Evolutionary conservation across 2,329 filamentous ascomycete species (phyloP).

Genomic region (Ophiostoma quercus): DNA sequence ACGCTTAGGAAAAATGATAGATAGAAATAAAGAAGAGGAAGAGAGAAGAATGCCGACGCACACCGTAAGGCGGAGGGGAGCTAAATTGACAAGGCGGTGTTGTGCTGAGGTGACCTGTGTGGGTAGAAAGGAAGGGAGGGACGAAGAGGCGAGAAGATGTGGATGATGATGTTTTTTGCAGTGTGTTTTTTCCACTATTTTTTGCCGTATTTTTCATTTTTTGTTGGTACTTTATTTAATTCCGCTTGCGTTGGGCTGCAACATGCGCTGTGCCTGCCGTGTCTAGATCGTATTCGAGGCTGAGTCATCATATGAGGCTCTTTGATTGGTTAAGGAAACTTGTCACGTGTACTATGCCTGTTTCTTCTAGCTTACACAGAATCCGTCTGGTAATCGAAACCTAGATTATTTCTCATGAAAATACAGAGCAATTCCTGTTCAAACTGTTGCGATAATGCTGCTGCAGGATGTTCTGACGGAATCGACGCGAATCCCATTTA

Average conservation of each 20-base stretch:
- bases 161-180: conserved; percentile 28
- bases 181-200: conserved; percentile 28
- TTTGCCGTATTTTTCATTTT: conserved; percentile 22
- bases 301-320: background rate
- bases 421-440: background rate
- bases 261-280: background rate
- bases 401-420: background rate
- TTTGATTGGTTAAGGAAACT: background rate
- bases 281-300: conserved; percentile 1
- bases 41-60: conserved; percentile 37
- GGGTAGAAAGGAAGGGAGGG: conserved; percentile 28
- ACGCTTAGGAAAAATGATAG: conserved; percentile 6
- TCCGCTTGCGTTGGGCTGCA: conserved; percentile 11
- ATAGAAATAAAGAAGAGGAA: conserved; percentile 19
- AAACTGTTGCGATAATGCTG: no score
- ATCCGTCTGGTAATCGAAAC: background rate
- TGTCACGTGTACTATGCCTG: background rate
- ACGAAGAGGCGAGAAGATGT: conserved; percentile 17
- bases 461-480: background rate
- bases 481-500: background rate
- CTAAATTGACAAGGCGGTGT: conserved; percentile 41
- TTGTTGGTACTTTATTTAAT: conserved; percentile 20
- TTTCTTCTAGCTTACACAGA: no score
- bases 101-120: conserved; percentile 34
- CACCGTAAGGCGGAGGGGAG: conserved; percentile 31